These are phyloP conservation scores for Claviceps pazoutovae DNA, from an alignment of 2,329 filamentous ascomycete species.

Conservation along the genomic window DNA sequence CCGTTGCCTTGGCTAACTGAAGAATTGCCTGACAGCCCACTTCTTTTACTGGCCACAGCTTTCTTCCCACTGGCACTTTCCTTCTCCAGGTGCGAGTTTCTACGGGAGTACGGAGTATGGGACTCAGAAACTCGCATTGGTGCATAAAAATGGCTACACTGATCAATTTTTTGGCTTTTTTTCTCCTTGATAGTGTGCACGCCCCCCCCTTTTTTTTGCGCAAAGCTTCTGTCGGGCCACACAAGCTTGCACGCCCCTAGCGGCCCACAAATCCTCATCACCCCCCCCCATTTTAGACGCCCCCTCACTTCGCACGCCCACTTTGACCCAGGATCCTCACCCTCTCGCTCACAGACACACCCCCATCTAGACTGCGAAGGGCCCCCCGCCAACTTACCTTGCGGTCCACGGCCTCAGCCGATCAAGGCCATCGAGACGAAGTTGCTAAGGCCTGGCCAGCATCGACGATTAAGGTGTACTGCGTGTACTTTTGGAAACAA, in stretches of 20 bases:
- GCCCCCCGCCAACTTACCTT: constrained; percentile 1
- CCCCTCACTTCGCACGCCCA: neutral
- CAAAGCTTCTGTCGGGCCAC: no score
- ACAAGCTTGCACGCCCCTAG: no score
- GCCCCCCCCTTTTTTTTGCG: neutral
- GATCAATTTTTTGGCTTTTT: neutral
- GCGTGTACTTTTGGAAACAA: neutral
- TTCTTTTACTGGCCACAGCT: neutral
- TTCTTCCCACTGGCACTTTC: neutral
- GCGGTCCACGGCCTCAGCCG: constrained; percentile 8
- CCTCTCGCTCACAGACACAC: neutral
- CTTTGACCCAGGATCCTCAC: neutral
- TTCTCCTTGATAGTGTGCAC: neutral
- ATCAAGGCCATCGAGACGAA: constrained; percentile 1
- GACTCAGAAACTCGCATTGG: neutral
- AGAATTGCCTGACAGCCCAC: neutral
- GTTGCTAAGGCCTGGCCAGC: neutral
- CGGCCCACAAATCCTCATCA: neutral
- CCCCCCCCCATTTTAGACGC: neutral
- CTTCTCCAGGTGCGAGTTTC: neutral
- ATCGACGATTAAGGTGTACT: constrained; percentile 6
- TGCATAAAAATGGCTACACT: neutral
- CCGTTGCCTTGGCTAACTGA: neutral
- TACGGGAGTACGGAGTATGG: neutral
- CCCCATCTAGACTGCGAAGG: neutral